Percentiles rank a stretch among this genome's conserved stretches.
phyloP scores from a whole-genome alignment of 129 eudicot species.

The Cynara cardunculus region DNA sequence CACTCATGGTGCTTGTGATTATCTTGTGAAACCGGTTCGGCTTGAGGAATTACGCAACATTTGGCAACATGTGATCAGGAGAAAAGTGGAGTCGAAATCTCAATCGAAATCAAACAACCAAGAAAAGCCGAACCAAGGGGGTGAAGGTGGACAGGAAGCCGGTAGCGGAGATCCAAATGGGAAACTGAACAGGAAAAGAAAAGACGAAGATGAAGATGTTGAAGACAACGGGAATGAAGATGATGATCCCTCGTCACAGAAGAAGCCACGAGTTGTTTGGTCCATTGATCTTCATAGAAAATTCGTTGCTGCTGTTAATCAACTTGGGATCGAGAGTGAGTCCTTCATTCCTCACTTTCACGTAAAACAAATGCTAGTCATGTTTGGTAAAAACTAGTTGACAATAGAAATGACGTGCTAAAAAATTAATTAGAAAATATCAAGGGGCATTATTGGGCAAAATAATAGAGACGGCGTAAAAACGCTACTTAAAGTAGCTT shows the following conservation, averaged over 20 bases:
- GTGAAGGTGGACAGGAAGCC: conserved; percentile 53
- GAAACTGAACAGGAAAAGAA: conserved; percentile 65
- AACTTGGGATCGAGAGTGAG: conserved; percentile 90
- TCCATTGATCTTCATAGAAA: conserved; percentile 91
- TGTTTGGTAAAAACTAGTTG: not conserved
- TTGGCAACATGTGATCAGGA: conserved; percentile 93
- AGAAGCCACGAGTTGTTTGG: conserved; percentile 98
- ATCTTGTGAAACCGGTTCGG: conserved; percentile 90
- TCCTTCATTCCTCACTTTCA: not conserved
- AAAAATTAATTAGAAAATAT: no score
- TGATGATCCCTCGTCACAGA: conserved; percentile 75
- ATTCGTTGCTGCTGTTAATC: conserved; percentile 93
- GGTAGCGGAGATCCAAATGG: conserved; percentile 66
- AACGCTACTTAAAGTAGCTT: no score
- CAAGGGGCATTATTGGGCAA: no score
- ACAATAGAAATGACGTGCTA: no score
- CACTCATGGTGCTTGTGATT: conserved; percentile 95
- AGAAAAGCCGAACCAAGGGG: conserved; percentile 39
- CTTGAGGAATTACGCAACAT: conserved; percentile 90
- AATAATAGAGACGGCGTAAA: no score
- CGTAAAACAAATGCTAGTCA: no score
- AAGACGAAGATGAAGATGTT: conserved; percentile 82
- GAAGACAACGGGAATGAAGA: conserved; percentile 69
- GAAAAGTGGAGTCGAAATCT: conserved; percentile 54
- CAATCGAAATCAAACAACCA: conserved; percentile 47